Conservation (phyloP, 2,329 filamentous ascomycete species). For the Colletotrichum incanum region DNA sequence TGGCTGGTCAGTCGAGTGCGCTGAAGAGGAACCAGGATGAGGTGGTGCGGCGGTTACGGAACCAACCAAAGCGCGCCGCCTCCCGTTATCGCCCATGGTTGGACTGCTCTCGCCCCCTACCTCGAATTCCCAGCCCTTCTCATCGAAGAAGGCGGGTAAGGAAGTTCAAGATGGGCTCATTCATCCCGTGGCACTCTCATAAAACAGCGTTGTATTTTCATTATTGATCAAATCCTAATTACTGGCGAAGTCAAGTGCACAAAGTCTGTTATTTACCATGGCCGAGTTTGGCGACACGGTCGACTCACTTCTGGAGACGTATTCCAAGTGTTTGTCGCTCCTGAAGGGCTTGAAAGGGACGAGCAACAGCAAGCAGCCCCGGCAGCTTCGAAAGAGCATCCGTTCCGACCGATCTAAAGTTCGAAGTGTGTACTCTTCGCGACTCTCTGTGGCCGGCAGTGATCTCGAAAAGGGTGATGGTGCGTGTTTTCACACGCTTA, state of each 20-base stretch:
- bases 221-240: not conserved
- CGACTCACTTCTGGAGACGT: constrained; percentile 62
- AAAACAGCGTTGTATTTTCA: not conserved
- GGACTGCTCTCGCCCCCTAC: not conserved
- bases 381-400: constrained; percentile 54
- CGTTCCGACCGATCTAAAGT: constrained; percentile 60
- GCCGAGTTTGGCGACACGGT: constrained; percentile 62
- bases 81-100: not conserved
- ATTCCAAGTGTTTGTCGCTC: constrained; percentile 62
- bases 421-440: constrained; percentile 59
- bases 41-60: constrained; percentile 13
- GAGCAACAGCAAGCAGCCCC: constrained; percentile 40
- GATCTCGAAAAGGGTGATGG: constrained; percentile 65
- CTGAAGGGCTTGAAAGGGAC: constrained; percentile 54
- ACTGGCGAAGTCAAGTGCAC: not conserved
- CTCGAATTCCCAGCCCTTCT: not conserved
- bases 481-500: constrained; percentile 49
- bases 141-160: not conserved
- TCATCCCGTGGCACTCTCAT: not conserved
- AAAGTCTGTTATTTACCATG: constrained; percentile 44
- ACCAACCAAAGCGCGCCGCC: constrained; percentile 25
- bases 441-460: constrained; percentile 58
- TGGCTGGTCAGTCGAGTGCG: not conserved
- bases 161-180: constrained; percentile 1
- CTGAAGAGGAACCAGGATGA: constrained; percentile 1